phyloP scores from a whole-genome alignment of 129 eudicot species.

The Ambrosia artemisiifolia region DNA sequence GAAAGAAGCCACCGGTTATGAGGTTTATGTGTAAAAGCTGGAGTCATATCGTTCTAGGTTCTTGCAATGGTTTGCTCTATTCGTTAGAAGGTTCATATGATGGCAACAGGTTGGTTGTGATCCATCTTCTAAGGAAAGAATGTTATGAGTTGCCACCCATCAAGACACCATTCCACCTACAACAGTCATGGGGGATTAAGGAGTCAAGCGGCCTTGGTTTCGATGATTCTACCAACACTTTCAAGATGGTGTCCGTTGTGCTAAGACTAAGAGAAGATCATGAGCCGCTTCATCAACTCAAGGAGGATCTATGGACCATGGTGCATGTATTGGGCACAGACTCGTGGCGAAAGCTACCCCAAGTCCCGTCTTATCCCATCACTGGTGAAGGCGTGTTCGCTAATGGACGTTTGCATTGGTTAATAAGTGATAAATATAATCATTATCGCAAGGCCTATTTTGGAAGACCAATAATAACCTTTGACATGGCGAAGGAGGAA shows the following conservation, averaged over 20 bases:
- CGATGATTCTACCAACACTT: conserved; percentile 1
- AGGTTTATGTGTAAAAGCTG: too few relatives aligned
- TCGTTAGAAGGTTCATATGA: too few relatives aligned
- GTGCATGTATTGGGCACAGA: conserved; percentile 12
- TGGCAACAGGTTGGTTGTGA: neutral
- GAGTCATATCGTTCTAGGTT: neutral
- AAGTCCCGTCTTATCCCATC: neutral
- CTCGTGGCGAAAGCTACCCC: conserved; percentile 4
- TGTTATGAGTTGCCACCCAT: conserved; percentile 6
- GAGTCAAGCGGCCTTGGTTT: neutral
- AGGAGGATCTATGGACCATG: neutral
- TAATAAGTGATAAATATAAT: neutral
- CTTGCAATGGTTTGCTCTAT: conserved; percentile 1
- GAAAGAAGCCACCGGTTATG: neutral
- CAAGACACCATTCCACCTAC: neutral
- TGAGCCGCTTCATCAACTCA: too few relatives aligned
- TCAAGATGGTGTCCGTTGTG: neutral
- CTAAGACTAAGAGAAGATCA: neutral
- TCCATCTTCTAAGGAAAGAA: conserved; percentile 1
- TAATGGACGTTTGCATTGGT: conserved; percentile 12
- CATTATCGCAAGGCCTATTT: neutral
- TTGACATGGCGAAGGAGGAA: conserved; percentile 5
- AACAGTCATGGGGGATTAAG: neutral
- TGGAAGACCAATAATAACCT: neutral
- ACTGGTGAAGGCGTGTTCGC: conserved; percentile 3